A percentile compares a stretch with the other conserved stretches of the same genome.
phyloP scores from a whole-genome alignment of 1,284 basidiomycete genomes.

The Ganoderma multipileum region DNA sequence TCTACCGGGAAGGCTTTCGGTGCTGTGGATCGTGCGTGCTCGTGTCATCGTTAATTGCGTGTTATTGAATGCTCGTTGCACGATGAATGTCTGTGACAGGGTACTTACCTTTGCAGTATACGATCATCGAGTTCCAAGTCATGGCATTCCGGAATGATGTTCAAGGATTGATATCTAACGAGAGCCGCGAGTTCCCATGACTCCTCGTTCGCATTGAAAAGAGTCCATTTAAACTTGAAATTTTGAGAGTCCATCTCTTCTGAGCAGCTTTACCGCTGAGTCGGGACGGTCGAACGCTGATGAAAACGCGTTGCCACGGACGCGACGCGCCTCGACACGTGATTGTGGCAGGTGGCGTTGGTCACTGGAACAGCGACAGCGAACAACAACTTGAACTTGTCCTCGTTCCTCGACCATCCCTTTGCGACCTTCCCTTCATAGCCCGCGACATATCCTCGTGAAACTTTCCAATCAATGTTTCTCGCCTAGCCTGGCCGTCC shows the following conservation, averaged over 20 bases:
- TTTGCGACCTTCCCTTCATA: background rate
- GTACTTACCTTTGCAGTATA: background rate
- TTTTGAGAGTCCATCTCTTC: too few species aligned
- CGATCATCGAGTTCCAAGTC: too few species aligned
- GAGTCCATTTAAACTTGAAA: too few species aligned
- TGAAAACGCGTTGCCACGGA: background rate
- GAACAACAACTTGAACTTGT: conserved; percentile 2
- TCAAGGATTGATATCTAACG: background rate
- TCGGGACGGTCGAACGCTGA: too few species aligned
- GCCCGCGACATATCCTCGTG: background rate
- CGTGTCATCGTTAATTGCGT: background rate
- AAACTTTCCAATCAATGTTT: background rate
- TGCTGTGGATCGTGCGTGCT: background rate
- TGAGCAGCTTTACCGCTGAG: too few species aligned
- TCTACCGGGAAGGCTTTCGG: background rate
- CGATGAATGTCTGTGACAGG: background rate
- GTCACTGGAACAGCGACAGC: background rate
- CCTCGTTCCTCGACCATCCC: background rate
- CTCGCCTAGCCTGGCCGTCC: background rate
- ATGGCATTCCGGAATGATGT: background rate
- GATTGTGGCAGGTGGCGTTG: background rate
- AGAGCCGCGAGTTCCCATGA: too few species aligned
- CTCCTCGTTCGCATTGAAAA: too few species aligned
- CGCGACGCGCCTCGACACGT: conserved; percentile 13
- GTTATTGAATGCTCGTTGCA: background rate